Evolutionary conservation across 2,329 filamentous ascomycete species (phyloP).

Genomic region (Paramyrothecium roridum): DNA sequence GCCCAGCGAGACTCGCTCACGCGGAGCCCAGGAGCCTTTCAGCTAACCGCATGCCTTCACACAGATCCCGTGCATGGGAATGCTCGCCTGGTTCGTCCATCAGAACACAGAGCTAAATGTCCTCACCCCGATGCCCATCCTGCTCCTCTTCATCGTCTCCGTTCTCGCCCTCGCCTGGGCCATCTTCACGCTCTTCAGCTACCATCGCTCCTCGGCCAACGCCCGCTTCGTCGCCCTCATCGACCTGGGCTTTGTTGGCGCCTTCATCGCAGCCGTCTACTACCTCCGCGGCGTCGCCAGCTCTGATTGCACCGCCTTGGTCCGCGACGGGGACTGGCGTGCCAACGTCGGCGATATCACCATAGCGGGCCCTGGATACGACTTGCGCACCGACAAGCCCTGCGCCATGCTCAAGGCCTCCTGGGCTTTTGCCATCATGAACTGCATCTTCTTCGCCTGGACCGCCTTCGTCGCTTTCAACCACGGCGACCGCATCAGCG

Average conservation of each 20-base stretch:
- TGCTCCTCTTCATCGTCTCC: conserved; percentile 66
- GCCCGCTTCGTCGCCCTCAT: conserved; percentile 58
- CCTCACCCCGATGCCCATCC: conserved; percentile 59
- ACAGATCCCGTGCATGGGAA: conserved; percentile 63
- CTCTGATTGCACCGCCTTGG: conserved; percentile 66
- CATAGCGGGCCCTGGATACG: conserved; percentile 48
- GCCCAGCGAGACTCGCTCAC: no score
- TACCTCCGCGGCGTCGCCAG: conserved; percentile 55
- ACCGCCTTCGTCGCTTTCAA: conserved; percentile 68
- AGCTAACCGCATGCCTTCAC: neutral
- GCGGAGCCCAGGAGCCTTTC: no score
- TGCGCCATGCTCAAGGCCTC: conserved; percentile 90
- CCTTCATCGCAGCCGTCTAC: conserved; percentile 61
- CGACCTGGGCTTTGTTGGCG: conserved; percentile 60
- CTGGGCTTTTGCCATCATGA: conserved; percentile 90
- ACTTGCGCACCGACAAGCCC: conserved; percentile 63
- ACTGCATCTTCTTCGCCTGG: conserved; percentile 74
- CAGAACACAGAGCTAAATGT: conserved; percentile 53
- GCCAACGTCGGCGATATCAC: conserved; percentile 59
- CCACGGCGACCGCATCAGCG: conserved; percentile 50
- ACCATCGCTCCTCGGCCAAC: conserved; percentile 60
- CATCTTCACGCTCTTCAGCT: conserved; percentile 63
- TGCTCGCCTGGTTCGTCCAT: conserved; percentile 65
- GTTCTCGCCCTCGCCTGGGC: conserved; percentile 62
- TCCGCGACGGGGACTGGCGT: conserved; percentile 45